Conservation (phyloP, 768 basidiomycete species). For the Mycena maculata region DNA sequence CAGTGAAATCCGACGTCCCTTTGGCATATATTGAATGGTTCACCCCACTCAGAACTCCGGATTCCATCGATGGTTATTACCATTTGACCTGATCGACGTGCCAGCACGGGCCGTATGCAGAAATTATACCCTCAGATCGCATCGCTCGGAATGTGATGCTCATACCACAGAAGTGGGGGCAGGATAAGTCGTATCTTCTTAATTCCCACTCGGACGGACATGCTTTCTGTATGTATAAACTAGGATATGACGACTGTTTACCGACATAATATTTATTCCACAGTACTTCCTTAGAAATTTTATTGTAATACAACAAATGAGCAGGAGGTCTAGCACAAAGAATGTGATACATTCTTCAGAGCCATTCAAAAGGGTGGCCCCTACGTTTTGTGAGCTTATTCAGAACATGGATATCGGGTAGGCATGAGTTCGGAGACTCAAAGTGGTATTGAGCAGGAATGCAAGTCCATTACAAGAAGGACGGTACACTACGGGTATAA, state of each 20-base stretch:
- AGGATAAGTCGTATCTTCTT: constrained; percentile 14
- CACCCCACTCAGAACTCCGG: constrained; percentile 30
- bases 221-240: constrained; percentile 33
- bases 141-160: constrained; percentile 26
- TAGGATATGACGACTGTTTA: constrained; percentile 1
- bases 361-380: no score
- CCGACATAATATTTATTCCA: not conserved
- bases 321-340: not conserved
- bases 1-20: constrained; percentile 1
- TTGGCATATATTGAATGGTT: constrained; percentile 45
- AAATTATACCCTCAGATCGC: constrained; percentile 32
- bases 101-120: constrained; percentile 26
- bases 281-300: not conserved
- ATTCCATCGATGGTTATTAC: constrained; percentile 30
- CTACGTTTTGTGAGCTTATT: no score
- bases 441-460: no score
- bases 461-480: no score
- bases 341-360: no score
- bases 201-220: constrained; percentile 34
- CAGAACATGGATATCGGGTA: no score
- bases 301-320: not conserved
- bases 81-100: constrained; percentile 22
- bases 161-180: constrained; percentile 20
- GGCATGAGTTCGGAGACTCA: no score
- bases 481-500: no score